Conservation (phyloP, 495 filamentous ascomycete species). For the Penicillium canescens region DNA sequence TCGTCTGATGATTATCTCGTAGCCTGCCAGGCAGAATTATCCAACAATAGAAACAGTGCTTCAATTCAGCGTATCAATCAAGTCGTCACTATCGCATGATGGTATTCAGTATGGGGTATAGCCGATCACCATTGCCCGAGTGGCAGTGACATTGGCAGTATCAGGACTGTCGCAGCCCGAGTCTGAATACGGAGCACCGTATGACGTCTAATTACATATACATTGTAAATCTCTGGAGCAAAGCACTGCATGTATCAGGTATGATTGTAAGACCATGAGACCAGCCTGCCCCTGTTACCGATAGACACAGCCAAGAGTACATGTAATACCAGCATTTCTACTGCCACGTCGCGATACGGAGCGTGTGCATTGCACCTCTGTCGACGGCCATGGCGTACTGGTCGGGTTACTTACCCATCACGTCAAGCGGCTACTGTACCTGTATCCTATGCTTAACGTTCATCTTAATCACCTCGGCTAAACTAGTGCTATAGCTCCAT, state of each 20-base stretch:
- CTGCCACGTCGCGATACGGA: background rate
- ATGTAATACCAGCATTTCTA: background rate
- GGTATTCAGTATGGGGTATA: background rate
- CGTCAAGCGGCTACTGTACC: background rate
- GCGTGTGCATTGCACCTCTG: conserved; percentile 4
- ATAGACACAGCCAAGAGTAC: conserved; percentile 1
- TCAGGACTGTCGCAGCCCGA: background rate
- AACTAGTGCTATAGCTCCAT: too few relatives aligned
- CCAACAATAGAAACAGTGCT: conserved; percentile 1
- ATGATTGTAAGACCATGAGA: background rate
- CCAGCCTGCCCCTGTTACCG: background rate
- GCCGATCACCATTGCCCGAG: conserved; percentile 4
- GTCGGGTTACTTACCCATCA: conserved; percentile 2
- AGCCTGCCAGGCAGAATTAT: conserved; percentile 9
- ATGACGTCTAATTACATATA: background rate
- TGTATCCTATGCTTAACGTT: background rate
- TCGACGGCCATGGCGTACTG: background rate
- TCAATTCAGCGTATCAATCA: background rate
- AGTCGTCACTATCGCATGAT: background rate
- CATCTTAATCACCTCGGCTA: too few relatives aligned
- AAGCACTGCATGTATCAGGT: too few relatives aligned
- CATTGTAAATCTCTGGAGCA: too few relatives aligned
- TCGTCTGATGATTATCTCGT: background rate
- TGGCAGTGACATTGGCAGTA: background rate
- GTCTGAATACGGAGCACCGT: background rate